Evolutionary conservation across 1,284 basidiomycete genomes (phyloP).

Genomic region (Meripilus lineatus): DNA sequence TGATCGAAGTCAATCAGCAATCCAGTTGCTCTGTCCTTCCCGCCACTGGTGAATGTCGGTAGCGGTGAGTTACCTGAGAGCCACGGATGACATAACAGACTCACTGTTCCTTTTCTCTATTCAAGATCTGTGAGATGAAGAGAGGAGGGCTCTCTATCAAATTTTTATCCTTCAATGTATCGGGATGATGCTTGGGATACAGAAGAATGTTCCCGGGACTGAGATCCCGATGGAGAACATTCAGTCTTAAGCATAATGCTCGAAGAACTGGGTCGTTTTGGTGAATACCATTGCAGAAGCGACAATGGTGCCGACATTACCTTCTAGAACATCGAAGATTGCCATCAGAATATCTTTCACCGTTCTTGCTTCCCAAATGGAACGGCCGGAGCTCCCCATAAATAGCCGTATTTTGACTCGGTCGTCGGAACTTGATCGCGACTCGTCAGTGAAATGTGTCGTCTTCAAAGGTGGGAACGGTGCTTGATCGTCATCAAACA

Average conservation of each 20-base stretch:
- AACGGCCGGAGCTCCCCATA: conserved; percentile 1
- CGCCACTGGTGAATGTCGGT: too few species aligned
- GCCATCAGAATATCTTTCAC: conserved; percentile 11
- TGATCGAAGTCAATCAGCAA: too few species aligned
- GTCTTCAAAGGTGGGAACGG: background rate
- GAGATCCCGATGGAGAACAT: conserved; percentile 10
- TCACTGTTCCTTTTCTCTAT: too few species aligned
- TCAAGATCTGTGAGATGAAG: too few species aligned
- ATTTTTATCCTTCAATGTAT: too few species aligned
- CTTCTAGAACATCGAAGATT: conserved; percentile 8
- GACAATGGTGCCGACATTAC: too few species aligned
- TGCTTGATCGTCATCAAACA: background rate
- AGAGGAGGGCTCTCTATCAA: too few species aligned
- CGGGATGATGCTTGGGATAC: conserved; percentile 12
- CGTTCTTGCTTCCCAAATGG: conserved; percentile 1
- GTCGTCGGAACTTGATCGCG: background rate
- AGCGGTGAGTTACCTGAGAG: too few species aligned
- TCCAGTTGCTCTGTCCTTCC: too few species aligned
- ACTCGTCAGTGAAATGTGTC: too few species aligned
- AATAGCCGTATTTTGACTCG: conserved; percentile 2
- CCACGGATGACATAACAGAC: too few species aligned
- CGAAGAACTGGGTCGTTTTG: conserved; percentile 4
- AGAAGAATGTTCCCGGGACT: conserved; percentile 11
- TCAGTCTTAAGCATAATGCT: background rate
- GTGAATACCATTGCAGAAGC: too few species aligned